Percentiles rank a stretch among this genome's conserved stretches.
Evolutionary conservation across 192 early-diverging fungal species (phyloP).

Genomic region (Umbelopsis sp.): DNA sequence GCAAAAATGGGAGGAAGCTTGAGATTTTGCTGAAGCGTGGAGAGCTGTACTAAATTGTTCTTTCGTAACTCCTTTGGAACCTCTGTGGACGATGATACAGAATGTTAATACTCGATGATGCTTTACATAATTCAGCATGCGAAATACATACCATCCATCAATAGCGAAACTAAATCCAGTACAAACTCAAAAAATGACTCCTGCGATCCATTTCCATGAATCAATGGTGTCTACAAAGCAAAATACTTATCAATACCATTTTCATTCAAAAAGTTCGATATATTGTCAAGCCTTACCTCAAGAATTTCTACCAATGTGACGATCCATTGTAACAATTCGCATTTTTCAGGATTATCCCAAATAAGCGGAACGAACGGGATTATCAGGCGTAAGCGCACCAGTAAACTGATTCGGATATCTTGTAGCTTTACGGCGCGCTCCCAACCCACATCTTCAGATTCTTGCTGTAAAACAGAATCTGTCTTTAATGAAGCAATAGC

Average conservation of each 20-base stretch:
- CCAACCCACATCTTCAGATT: conserved; percentile 17
- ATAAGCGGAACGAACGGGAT: conserved; percentile 53
- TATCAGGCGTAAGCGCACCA: conserved; percentile 49
- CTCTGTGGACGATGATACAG: conserved; percentile 22
- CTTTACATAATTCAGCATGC: conserved; percentile 17
- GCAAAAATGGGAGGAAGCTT: conserved; percentile 52
- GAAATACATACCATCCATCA: conserved; percentile 48
- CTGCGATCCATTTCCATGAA: conserved; percentile 57
- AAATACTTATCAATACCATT: neutral
- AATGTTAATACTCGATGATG: neutral
- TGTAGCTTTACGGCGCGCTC: conserved; percentile 27
- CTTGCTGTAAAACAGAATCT: conserved; percentile 24
- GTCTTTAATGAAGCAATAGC: conserved; percentile 35
- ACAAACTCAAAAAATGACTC: conserved; percentile 60
- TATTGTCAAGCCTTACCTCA: conserved; percentile 28
- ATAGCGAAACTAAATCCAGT: conserved; percentile 52
- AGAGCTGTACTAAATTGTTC: conserved; percentile 41
- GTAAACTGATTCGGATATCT: conserved; percentile 46
- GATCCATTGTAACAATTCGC: conserved; percentile 48
- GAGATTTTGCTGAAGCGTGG: conserved; percentile 3
- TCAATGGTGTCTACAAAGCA: conserved; percentile 39
- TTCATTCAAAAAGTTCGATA: neutral
- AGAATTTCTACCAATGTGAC: conserved; percentile 46
- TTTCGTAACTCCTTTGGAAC: conserved; percentile 50
- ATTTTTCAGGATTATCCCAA: conserved; percentile 49